Evolutionary conservation across 1,284 basidiomycete species (phyloP).

Genomic region (Takashimella koratensis): DNA sequence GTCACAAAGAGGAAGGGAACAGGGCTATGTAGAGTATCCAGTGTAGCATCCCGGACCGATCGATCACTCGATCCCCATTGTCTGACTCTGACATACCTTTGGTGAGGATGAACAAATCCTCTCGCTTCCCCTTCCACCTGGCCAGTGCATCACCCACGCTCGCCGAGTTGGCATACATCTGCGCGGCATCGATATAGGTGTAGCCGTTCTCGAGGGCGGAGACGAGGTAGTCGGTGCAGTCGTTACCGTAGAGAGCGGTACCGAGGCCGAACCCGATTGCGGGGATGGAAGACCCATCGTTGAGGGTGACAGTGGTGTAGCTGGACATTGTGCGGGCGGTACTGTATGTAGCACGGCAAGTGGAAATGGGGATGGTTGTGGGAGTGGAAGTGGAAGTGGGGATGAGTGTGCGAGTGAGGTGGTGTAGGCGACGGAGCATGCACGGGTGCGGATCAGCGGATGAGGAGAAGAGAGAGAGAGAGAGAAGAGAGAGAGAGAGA

Average conservation of each 20-base stretch:
- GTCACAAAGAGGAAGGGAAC: too few species aligned
- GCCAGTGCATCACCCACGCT: slow-evolving; percentile 56
- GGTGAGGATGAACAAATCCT: slow-evolving; percentile 57
- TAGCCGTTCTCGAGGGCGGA: slow-evolving; percentile 37
- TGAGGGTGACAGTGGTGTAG: slow-evolving; percentile 24
- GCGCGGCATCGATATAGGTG: slow-evolving; percentile 34
- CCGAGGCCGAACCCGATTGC: slow-evolving; percentile 38
- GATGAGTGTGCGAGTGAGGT: not conserved
- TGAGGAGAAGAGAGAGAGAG: too few species aligned
- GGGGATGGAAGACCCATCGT: slow-evolving; percentile 35
- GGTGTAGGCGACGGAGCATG: not conserved
- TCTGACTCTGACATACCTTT: slow-evolving; percentile 50
- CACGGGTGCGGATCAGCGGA: not conserved
- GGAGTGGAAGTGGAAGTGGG: not conserved
- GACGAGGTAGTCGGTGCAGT: slow-evolving; percentile 25
- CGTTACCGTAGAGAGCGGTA: slow-evolving; percentile 34
- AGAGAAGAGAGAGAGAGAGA: too few species aligned
- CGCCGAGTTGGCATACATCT: slow-evolving; percentile 52
- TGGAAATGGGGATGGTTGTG: not conserved
- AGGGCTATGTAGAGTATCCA: too few species aligned
- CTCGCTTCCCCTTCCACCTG: slow-evolving; percentile 52
- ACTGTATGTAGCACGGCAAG: too few species aligned
- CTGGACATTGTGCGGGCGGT: slow-evolving; percentile 5
- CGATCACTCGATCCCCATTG: too few species aligned
- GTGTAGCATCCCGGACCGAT: too few species aligned